Evolutionary conservation across 2,329 filamentous ascomycete genomes (phyloP).

Genomic region (Alternaria arbusti): DNA sequence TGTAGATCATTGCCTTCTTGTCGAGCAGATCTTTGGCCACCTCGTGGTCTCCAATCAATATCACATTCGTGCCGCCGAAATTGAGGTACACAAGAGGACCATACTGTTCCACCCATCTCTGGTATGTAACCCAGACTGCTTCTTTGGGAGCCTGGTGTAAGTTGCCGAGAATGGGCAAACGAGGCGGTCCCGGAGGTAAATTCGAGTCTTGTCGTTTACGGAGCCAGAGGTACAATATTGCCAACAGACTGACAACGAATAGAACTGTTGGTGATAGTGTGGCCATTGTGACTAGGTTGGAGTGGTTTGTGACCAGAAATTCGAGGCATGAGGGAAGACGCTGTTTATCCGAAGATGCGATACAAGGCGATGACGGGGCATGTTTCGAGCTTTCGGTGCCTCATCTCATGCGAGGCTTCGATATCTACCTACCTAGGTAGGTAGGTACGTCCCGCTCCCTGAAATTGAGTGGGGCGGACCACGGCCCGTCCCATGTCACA

Average conservation of each 20-base stretch:
- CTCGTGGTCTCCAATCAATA: slow-evolving; percentile 56
- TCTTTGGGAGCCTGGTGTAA: slow-evolving; percentile 37
- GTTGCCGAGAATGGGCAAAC: slow-evolving; percentile 43
- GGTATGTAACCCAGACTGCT: slow-evolving; percentile 33
- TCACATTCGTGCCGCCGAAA: slow-evolving; percentile 40
- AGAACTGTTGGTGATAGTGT: neutral
- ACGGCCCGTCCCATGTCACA: neutral
- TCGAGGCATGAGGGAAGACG: neutral
- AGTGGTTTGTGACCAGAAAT: neutral
- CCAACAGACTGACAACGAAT: neutral
- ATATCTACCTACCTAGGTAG: neutral
- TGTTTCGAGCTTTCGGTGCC: neutral
- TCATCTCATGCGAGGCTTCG: neutral
- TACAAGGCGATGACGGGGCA: neutral
- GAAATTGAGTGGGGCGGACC: neutral
- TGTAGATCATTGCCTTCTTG: slow-evolving; percentile 58
- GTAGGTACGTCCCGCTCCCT: neutral
- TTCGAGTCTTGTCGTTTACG: neutral
- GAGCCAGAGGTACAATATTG: neutral
- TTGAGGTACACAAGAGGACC: slow-evolving; percentile 44
- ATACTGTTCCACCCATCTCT: slow-evolving; percentile 44
- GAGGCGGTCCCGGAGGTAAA: slow-evolving; percentile 35
- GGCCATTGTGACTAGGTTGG: neutral
- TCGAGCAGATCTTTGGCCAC: slow-evolving; percentile 60
- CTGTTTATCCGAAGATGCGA: neutral